Conservation (phyloP, 108 stramenopile genomes). For the Conticribra guillardii region DNA sequence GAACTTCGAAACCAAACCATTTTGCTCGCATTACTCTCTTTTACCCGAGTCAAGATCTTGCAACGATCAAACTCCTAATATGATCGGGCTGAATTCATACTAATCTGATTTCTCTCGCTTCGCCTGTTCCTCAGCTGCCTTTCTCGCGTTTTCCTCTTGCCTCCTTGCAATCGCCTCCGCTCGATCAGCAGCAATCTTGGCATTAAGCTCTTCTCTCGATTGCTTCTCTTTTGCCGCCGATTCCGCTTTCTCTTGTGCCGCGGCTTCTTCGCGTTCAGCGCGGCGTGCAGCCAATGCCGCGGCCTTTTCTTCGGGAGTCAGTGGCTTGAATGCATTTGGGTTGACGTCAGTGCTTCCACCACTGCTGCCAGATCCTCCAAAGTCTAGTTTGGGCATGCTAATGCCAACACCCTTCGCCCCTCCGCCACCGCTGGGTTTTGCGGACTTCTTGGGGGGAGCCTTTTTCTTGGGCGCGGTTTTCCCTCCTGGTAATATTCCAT, state of each 20-base stretch:
- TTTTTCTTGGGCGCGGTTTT: background rate
- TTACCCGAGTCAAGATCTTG: no score
- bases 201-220: conserved; percentile 26
- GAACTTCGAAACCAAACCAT: no score
- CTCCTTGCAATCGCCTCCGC: conserved; percentile 34
- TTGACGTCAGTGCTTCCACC: background rate
- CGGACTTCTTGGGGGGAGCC: conserved; percentile 17
- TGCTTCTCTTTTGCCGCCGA: conserved; percentile 16
- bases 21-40: no score
- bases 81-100: no score
- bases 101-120: conserved; percentile 8
- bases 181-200: conserved; percentile 20
- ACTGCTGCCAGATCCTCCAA: conserved; percentile 3
- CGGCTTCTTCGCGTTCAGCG: conserved; percentile 39
- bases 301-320: conserved; percentile 28
- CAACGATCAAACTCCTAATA: no score
- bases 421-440: background rate
- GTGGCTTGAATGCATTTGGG: conserved; percentile 19
- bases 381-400: conserved; percentile 8
- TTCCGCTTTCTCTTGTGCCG: conserved; percentile 12
- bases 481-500: no score
- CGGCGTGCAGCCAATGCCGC: conserved; percentile 26
- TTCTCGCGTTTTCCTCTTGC: conserved; percentile 37
- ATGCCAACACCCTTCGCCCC: background rate
- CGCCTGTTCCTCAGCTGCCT: conserved; percentile 39